Percentiles rank a stretch among this genome's conserved stretches.
phyloP scores from a whole-genome alignment of 2,329 filamentous ascomycete species.

The Phialophora expanda region DNA sequence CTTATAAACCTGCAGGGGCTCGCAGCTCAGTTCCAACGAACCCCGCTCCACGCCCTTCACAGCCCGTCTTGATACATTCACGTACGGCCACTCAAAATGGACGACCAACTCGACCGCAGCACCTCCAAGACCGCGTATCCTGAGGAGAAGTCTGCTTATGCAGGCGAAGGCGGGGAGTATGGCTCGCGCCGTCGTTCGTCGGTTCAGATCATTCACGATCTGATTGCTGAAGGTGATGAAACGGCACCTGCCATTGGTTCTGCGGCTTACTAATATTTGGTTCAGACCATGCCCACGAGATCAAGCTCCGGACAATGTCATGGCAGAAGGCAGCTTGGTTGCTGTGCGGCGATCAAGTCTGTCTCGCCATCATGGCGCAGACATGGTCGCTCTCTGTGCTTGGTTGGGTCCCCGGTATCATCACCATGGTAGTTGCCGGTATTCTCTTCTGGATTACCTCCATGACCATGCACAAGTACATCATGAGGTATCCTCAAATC shows the following conservation, averaged over 20 bases:
- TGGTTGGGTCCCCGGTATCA: conserved; percentile 55
- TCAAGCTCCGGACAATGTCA: conserved; percentile 59
- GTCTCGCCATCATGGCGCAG: conserved; percentile 59
- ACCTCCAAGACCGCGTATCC: conserved; percentile 8
- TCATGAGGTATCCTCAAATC: conserved; percentile 59
- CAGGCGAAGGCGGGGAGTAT: not conserved
- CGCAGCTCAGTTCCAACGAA: not conserved
- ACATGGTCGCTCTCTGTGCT: conserved; percentile 58
- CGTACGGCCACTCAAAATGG: not conserved
- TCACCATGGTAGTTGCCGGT: conserved; percentile 55
- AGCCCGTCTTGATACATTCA: not conserved
- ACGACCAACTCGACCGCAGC: conserved; percentile 7
- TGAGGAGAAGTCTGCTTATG: conserved; percentile 11
- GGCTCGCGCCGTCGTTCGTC: not conserved
- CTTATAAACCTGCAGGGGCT: conserved; percentile 13
- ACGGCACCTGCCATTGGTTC: not conserved
- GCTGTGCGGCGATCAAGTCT: conserved; percentile 57
- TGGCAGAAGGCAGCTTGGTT: conserved; percentile 60
- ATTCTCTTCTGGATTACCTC: conserved; percentile 58
- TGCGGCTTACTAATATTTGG: conserved; percentile 2
- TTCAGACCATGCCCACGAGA: conserved; percentile 55
- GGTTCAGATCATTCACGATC: conserved; percentile 27
- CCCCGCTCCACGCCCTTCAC: conserved; percentile 5
- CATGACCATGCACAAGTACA: conserved; percentile 59
- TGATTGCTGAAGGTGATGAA: conserved; percentile 42